Conservation (phyloP, 257 asterid genomes). For the Solanum ossicruentum region DNA sequence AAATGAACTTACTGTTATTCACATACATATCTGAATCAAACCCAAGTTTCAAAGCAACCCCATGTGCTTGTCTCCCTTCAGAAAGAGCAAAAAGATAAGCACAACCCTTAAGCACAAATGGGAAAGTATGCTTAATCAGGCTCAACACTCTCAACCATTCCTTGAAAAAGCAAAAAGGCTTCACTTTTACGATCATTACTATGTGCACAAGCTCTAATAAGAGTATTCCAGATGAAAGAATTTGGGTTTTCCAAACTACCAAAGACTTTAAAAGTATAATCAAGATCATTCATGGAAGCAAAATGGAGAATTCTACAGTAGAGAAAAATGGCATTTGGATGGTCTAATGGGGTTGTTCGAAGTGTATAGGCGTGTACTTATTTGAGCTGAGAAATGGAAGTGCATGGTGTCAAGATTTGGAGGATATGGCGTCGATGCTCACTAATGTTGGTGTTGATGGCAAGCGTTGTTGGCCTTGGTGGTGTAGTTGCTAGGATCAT, state of each 20-base stretch:
- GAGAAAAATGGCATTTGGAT: conserved; percentile 24
- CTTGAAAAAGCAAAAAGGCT: conserved; percentile 30
- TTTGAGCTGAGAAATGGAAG: conserved; percentile 45
- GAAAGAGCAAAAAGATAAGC: conserved; percentile 41
- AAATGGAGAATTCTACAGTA: conserved; percentile 38
- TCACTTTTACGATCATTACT: conserved; percentile 26
- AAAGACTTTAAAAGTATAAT: conserved; percentile 29
- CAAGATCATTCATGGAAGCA: conserved; percentile 37
- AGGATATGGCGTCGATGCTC: conserved; percentile 25
- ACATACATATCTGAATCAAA: conserved; percentile 47
- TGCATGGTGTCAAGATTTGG: conserved; percentile 33
- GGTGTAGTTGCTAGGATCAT: not conserved
- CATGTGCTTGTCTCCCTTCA: conserved; percentile 63
- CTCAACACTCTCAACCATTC: conserved; percentile 19
- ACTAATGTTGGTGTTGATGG: conserved; percentile 11
- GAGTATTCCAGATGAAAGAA: conserved; percentile 47
- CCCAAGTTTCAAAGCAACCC: conserved; percentile 49
- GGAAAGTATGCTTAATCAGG: conserved; percentile 76
- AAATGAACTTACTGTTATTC: conserved; percentile 61
- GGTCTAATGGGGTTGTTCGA: conserved; percentile 26
- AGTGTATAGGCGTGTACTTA: conserved; percentile 57
- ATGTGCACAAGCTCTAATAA: conserved; percentile 54
- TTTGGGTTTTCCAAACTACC: conserved; percentile 28
- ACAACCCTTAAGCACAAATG: conserved; percentile 66
- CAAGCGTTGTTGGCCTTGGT: conserved; percentile 11